Conservation (phyloP, 106 monocot species). For the Dioscorea alata region DNA sequence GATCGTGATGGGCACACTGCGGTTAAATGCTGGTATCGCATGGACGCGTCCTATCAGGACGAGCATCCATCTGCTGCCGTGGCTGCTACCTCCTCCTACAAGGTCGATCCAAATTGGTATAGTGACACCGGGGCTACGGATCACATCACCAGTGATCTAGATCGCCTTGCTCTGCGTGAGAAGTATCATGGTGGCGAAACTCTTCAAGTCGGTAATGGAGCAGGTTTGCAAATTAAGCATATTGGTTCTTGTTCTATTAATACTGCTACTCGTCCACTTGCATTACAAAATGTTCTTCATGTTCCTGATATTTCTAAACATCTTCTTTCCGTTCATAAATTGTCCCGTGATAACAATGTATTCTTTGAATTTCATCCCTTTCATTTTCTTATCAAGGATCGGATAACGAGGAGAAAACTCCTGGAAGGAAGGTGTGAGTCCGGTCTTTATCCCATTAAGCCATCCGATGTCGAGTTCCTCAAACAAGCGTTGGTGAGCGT, state of each 20-base stretch:
- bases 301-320: constrained; percentile 7
- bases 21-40: background rate
- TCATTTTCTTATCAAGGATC: background rate
- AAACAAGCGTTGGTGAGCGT: background rate
- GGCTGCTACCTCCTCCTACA: background rate
- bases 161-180: background rate
- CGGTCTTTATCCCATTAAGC: background rate
- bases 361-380: background rate
- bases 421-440: background rate
- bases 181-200: background rate
- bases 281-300: background rate
- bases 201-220: constrained; percentile 1
- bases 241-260: background rate
- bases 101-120: too few species aligned
- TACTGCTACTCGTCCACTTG: background rate
- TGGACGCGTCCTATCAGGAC: background rate
- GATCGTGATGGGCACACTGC: background rate
- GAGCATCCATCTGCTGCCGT: background rate
- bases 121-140: background rate
- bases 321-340: background rate
- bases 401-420: background rate
- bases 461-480: too few species aligned
- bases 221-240: background rate
- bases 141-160: background rate
- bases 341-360: background rate